Evolutionary conservation across 2,329 filamentous ascomycete species (phyloP).

Genomic region (Colletotrichum phormii): DNA sequence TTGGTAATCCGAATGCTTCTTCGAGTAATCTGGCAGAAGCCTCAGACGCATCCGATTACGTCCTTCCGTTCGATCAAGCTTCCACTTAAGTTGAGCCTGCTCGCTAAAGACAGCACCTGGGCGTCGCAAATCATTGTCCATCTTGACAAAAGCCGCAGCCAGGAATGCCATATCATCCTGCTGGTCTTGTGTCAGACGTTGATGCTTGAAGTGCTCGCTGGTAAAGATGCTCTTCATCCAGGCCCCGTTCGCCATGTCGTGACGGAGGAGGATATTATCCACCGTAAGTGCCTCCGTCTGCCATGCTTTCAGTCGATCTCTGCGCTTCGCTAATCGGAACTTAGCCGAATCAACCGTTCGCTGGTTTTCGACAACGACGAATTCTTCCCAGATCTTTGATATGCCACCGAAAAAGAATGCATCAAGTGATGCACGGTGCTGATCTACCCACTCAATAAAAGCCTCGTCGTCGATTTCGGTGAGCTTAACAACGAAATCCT

Average conservation of each 20-base stretch:
- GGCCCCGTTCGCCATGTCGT: conserved; percentile 86
- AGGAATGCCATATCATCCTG: conserved; percentile 89
- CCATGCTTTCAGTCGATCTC: conserved; percentile 87
- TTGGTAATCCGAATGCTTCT: conserved; percentile 79
- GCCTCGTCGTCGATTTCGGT: conserved; percentile 90
- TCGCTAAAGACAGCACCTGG: conserved; percentile 85
- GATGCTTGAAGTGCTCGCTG: conserved; percentile 91
- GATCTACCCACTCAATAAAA: conserved; percentile 89
- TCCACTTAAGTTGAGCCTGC: conserved; percentile 78
- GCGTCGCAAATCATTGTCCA: conserved; percentile 81
- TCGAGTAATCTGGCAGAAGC: conserved; percentile 80
- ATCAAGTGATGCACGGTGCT: conserved; percentile 83
- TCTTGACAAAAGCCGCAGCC: conserved; percentile 78
- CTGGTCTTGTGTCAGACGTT: conserved; percentile 89
- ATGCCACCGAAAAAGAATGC: conserved; percentile 84
- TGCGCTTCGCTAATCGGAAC: conserved; percentile 77
- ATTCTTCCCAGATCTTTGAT: conserved; percentile 88
- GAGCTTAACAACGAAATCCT: conserved; percentile 84
- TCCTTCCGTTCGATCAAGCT: conserved; percentile 94
- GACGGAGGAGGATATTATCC: conserved; percentile 81
- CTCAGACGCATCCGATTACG: conserved; percentile 94
- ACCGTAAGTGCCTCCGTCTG: conserved; percentile 73
- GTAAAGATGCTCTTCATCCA: conserved; percentile 98
- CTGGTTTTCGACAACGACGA: conserved; percentile 84
- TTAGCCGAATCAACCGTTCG: conserved; percentile 82